Conservation (phyloP, 345 rosid species). For the Pistacia vera region DNA sequence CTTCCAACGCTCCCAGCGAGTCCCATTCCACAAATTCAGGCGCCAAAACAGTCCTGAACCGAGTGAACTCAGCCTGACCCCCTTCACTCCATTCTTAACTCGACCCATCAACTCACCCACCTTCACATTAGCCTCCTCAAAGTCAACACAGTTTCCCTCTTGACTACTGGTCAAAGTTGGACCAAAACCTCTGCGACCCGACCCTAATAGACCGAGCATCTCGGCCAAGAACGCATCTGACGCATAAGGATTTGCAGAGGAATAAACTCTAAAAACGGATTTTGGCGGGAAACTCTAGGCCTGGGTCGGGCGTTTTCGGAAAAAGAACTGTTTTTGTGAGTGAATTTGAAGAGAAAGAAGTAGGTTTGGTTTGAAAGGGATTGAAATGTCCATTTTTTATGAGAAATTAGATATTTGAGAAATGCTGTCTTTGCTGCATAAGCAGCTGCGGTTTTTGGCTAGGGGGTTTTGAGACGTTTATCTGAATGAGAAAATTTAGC, state of each 20-base stretch:
- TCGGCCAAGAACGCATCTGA: constrained; percentile 64
- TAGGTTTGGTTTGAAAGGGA: constrained; percentile 40
- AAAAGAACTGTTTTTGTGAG: constrained; percentile 16
- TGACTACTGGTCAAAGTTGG: constrained; percentile 56
- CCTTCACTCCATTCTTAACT: constrained; percentile 39
- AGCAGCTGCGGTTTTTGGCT: neutral
- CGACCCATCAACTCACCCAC: constrained; percentile 42
- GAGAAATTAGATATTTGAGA: neutral
- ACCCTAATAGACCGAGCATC: constrained; percentile 48
- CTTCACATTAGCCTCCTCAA: constrained; percentile 45
- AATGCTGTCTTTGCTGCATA: neutral
- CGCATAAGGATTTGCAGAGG: constrained; percentile 48
- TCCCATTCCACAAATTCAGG: constrained; percentile 70
- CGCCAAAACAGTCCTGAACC: constrained; percentile 50
- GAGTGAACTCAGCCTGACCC: constrained; percentile 49
- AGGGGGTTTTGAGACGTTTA: constrained; percentile 16
- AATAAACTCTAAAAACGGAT: constrained; percentile 39
- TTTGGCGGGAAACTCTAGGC: constrained; percentile 32
- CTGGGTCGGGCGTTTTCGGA: constrained; percentile 33
- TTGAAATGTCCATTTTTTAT: constrained; percentile 43
- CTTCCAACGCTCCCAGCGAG: constrained; percentile 85
- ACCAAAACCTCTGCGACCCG: constrained; percentile 56
- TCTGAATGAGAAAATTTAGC: too few species aligned
- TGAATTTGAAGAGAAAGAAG: constrained; percentile 35
- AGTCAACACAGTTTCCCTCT: constrained; percentile 70